Evolutionary conservation across 176 grass and related monocot genomes (phyloP).

Genomic region (Hyparrhenia diplandra): DNA sequence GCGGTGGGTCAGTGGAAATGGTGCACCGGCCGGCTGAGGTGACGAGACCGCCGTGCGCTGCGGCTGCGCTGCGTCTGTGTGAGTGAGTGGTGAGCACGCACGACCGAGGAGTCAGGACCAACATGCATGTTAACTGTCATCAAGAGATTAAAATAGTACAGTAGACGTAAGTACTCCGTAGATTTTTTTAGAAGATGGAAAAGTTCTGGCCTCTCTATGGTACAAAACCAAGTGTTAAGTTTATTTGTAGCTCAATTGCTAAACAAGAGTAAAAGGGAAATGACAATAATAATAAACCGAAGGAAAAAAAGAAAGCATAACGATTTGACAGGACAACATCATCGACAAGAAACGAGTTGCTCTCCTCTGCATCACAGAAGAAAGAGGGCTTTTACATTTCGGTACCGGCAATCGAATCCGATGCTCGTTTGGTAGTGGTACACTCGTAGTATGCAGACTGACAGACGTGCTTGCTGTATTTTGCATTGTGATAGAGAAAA

Average conservation of each 20-base stretch:
- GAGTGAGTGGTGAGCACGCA: slow-evolving; percentile 25
- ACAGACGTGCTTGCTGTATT: not conserved
- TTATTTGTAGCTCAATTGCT: no score
- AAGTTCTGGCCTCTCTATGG: no score
- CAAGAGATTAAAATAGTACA: no score
- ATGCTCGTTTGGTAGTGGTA: not conserved
- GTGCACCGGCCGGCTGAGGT: not conserved
- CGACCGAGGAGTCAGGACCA: not conserved
- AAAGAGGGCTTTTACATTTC: not conserved
- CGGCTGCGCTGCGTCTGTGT: no score
- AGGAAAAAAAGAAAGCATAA: not conserved
- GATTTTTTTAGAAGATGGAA: no score
- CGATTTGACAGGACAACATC: not conserved
- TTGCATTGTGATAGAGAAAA: not conserved
- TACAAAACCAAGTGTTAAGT: no score
- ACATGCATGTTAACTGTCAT: not conserved
- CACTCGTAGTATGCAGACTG: not conserved
- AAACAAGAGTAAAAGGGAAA: no score
- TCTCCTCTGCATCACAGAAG: not conserved
- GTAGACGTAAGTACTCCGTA: no score
- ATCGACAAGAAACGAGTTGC: not conserved
- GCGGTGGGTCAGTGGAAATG: slow-evolving; percentile 1
- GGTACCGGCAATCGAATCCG: not conserved
- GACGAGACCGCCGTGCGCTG: not conserved
- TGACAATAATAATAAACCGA: no score